These are phyloP conservation scores for Saccharomycopsis sp. DNA, from an alignment of 805 yeast genomes.

Conservation along the genomic window DNA sequence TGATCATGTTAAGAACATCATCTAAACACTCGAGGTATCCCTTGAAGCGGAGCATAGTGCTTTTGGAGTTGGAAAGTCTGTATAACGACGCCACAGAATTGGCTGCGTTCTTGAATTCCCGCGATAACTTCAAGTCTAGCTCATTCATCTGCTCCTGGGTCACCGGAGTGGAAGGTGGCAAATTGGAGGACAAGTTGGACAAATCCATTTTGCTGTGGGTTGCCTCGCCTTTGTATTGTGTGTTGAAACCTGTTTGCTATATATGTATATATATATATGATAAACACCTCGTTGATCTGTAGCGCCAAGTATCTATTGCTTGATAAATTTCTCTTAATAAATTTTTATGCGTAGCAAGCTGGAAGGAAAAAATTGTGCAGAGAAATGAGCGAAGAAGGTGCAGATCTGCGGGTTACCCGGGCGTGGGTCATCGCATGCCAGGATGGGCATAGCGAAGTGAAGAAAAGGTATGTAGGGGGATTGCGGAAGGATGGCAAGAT, in stretches of 20 bases:
- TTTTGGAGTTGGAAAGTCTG: constrained; percentile 49
- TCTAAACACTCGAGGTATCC: constrained; percentile 61
- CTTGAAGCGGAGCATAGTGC: constrained; percentile 38
- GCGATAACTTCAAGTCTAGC: constrained; percentile 46
- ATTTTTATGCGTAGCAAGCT: neutral
- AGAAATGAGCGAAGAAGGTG: too few relatives aligned
- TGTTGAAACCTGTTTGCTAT: neutral
- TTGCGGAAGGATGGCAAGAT: too few relatives aligned
- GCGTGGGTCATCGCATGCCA: too few relatives aligned
- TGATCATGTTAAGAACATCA: constrained; percentile 41
- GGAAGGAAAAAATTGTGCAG: too few relatives aligned
- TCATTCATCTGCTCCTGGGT: constrained; percentile 41
- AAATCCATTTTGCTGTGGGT: constrained; percentile 42
- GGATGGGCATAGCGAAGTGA: too few relatives aligned
- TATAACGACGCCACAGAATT: constrained; percentile 63
- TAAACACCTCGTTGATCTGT: too few relatives aligned
- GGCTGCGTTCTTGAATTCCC: constrained; percentile 67
- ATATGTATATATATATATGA: too few relatives aligned
- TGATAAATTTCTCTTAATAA: too few relatives aligned
- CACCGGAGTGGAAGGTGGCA: constrained; percentile 48
- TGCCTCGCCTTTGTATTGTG: neutral
- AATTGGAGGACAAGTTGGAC: constrained; percentile 48
- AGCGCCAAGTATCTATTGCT: too few relatives aligned
- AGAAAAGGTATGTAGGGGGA: too few relatives aligned
- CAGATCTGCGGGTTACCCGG: neutral